Conservation (phyloP, 148 eudicot genomes). For the Amaranthus cruentus region DNA sequence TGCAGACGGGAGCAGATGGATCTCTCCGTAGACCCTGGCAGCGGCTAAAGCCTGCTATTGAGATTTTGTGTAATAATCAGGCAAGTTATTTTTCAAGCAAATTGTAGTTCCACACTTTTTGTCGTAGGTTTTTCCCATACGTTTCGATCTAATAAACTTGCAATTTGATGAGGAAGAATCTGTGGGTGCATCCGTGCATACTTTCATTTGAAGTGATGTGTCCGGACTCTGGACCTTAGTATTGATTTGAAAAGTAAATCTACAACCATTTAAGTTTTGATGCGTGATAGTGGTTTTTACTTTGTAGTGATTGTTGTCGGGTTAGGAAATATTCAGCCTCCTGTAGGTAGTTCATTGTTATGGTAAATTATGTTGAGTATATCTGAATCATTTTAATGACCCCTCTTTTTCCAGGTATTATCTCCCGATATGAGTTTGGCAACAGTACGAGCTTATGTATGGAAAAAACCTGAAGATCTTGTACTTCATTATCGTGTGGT, state of each 20-base stretch:
- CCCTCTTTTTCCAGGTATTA: conserved; percentile 52
- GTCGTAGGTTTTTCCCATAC: not conserved
- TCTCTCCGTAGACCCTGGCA: conserved; percentile 77
- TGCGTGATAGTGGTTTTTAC: not conserved
- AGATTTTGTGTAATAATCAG: conserved; percentile 94
- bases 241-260: not conserved
- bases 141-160: not conserved
- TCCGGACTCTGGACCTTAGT: not conserved
- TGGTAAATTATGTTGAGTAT: not conserved
- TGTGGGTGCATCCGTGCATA: not conserved
- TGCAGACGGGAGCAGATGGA: conserved; percentile 55
- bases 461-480: conserved; percentile 91
- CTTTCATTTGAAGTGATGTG: not conserved
- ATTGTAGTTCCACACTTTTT: not conserved
- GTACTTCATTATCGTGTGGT: conserved; percentile 67
- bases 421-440: conserved; percentile 96
- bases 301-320: not conserved
- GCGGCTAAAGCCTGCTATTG: conserved; percentile 76
- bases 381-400: conserved; percentile 1
- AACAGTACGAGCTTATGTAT: conserved; percentile 81
- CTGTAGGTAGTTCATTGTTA: not conserved
- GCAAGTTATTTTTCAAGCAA: conserved; percentile 29
- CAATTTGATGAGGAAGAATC: not conserved
- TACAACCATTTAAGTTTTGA: not conserved
- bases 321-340: not conserved